Percentiles rank a stretch among this genome's conserved stretches.
Conservation (phyloP, 345 rosid species). For the Lepidium sativum region DNA sequence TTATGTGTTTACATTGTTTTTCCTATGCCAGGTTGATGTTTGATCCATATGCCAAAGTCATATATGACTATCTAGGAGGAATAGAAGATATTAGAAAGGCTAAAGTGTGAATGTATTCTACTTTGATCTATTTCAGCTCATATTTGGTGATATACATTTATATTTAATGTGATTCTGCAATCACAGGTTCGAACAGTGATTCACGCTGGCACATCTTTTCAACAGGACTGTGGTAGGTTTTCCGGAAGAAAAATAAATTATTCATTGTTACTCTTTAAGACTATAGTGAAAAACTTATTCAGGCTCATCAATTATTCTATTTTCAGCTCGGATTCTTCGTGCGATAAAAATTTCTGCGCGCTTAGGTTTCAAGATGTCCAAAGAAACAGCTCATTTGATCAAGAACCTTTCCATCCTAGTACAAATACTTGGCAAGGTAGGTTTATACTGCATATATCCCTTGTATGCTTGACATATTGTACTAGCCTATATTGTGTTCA, state of each 20-base stretch:
- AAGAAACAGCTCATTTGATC: conserved; percentile 69
- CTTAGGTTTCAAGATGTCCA: conserved; percentile 68
- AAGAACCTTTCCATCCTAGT: conserved; percentile 48
- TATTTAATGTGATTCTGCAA: conserved; percentile 14
- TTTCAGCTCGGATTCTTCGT: conserved; percentile 79
- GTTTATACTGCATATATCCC: not conserved
- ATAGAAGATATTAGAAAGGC: conserved; percentile 80
- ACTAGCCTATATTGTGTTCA: not conserved
- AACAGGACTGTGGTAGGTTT: conserved; percentile 63
- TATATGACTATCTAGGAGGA: conserved; percentile 89
- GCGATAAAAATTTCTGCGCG: conserved; percentile 66
- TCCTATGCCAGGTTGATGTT: conserved; percentile 63
- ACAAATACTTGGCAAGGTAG: conserved; percentile 68
- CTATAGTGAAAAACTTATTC: not conserved
- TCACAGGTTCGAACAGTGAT: conserved; percentile 52
- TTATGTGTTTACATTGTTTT: not conserved
- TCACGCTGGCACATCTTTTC: conserved; percentile 57
- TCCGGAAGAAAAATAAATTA: not conserved
- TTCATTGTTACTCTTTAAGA: too few relatives aligned
- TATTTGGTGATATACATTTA: not conserved
- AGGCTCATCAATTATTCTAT: not conserved
- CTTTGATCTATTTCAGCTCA: conserved; percentile 7
- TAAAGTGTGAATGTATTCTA: conserved; percentile 76
- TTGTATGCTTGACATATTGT: not conserved
- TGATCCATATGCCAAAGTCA: conserved; percentile 76